Evolutionary conservation across 192 early-diverging fungal species (phyloP).

Genomic region (Backusella luteola): DNA sequence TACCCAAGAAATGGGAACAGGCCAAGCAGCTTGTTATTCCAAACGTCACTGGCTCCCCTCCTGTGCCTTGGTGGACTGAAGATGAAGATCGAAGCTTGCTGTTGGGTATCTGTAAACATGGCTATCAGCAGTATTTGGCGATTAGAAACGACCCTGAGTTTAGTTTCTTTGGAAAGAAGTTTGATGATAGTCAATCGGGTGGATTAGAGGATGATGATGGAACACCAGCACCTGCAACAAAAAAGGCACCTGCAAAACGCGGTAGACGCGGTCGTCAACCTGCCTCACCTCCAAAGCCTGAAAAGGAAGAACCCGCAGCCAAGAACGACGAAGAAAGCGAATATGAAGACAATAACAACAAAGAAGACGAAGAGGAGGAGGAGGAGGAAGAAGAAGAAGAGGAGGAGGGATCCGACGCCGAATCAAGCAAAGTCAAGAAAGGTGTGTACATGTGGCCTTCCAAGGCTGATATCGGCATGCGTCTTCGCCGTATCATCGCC

Average conservation of each 20-base stretch:
- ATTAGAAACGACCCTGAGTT: constrained; percentile 54
- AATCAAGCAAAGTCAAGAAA: constrained; percentile 5
- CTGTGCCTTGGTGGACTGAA: constrained; percentile 67
- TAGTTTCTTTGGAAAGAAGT: constrained; percentile 52
- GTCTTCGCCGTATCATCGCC: constrained; percentile 53
- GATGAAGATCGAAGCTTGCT: constrained; percentile 78
- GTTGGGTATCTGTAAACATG: constrained; percentile 74
- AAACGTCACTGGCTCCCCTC: constrained; percentile 55
- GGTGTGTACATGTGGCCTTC: constrained; percentile 51
- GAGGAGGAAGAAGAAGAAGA: neutral
- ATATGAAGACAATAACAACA: neutral
- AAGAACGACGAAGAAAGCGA: neutral
- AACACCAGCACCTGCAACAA: neutral
- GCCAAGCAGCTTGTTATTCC: constrained; percentile 66
- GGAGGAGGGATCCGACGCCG: neutral
- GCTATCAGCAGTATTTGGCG: constrained; percentile 58
- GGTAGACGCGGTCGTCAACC: neutral
- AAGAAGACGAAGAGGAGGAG: neutral
- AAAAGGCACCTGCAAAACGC: neutral
- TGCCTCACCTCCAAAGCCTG: neutral
- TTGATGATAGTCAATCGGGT: constrained; percentile 39
- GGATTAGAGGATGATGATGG: constrained; percentile 33
- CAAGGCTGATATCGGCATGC: constrained; percentile 60
- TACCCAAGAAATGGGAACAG: constrained; percentile 61
- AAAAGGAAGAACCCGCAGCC: neutral